Conservation (phyloP, 2,329 filamentous ascomycete species). For the Taxawa tesnikishii region DNA sequence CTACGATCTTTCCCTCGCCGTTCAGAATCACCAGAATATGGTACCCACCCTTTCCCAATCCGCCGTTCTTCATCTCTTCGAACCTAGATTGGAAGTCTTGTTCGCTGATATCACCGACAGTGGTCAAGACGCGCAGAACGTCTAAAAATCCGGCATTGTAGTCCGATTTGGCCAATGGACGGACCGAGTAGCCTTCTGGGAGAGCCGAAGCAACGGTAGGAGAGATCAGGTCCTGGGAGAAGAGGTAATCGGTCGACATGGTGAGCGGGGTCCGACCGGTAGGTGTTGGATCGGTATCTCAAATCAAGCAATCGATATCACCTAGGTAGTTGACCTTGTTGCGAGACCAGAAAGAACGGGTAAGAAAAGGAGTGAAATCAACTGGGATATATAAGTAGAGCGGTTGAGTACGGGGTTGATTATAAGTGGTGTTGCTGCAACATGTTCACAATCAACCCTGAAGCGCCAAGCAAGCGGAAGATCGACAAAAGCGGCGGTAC, state of each 20-base stretch:
- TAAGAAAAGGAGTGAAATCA: too few species aligned
- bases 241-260: slow-evolving; percentile 41
- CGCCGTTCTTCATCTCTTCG: slow-evolving; percentile 54
- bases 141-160: slow-evolving; percentile 77
- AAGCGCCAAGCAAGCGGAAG: too few species aligned
- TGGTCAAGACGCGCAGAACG: slow-evolving; percentile 81
- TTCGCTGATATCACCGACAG: slow-evolving; percentile 74
- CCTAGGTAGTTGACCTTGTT: too few species aligned
- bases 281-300: too few species aligned
- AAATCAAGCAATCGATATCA: too few species aligned
- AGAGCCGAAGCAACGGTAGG: slow-evolving; percentile 59
- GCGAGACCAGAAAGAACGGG: too few species aligned
- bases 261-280: too few species aligned
- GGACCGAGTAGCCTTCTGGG: slow-evolving; percentile 70
- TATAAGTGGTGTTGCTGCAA: too few species aligned
- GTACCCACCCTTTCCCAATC: slow-evolving; percentile 50
- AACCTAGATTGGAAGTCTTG: slow-evolving; percentile 67
- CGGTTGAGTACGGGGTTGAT: too few species aligned
- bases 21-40: slow-evolving; percentile 81
- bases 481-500: too few species aligned
- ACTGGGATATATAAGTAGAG: too few species aligned
- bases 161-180: slow-evolving; percentile 67
- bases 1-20: slow-evolving; percentile 59
- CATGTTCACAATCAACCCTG: too few species aligned
- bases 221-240: slow-evolving; percentile 65